These are phyloP conservation scores for Novymonas esmeraldas DNA, from an alignment of 208 protist species.

Conservation along the genomic window DNA sequence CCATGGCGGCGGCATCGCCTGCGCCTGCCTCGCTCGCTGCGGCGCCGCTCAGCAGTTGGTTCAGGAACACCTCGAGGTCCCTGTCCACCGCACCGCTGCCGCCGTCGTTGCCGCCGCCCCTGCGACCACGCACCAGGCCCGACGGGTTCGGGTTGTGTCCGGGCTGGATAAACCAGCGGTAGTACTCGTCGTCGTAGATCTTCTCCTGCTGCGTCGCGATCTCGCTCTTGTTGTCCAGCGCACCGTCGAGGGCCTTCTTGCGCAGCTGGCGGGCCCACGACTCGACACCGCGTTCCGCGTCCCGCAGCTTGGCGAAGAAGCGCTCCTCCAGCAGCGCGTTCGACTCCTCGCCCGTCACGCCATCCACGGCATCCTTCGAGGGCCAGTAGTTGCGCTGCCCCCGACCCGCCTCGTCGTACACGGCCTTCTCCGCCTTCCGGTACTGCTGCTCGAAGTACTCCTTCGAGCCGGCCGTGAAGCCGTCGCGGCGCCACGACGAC, in stretches of 20 bases:
- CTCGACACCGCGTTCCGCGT: conserved; percentile 69
- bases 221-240: conserved; percentile 72
- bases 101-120: conserved; percentile 16
- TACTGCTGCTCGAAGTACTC: conserved; percentile 89
- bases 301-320: conserved; percentile 60
- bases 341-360: conserved; percentile 48
- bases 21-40: background rate
- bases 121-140: conserved; percentile 60
- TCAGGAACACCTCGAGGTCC: conserved; percentile 74
- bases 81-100: conserved; percentile 32
- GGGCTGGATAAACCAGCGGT: conserved; percentile 93
- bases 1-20: background rate
- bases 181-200: conserved; percentile 94
- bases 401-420: conserved; percentile 76
- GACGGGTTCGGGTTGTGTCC: conserved; percentile 89
- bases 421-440: conserved; percentile 70
- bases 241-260: conserved; percentile 62
- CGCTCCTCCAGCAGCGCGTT: conserved; percentile 75
- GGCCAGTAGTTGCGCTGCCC: conserved; percentile 85
- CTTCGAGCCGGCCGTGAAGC: conserved; percentile 88
- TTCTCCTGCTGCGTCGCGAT: conserved; percentile 90
- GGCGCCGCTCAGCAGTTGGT: conserved; percentile 36
- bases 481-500: conserved; percentile 84
- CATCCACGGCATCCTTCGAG: conserved; percentile 63
- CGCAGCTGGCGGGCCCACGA: conserved; percentile 79